A percentile compares a stretch with the other conserved stretches of the same genome.
phyloP scores from a whole-genome alignment of 2,329 filamentous ascomycete genomes.

The Emmonsiellopsis sp. region DNA sequence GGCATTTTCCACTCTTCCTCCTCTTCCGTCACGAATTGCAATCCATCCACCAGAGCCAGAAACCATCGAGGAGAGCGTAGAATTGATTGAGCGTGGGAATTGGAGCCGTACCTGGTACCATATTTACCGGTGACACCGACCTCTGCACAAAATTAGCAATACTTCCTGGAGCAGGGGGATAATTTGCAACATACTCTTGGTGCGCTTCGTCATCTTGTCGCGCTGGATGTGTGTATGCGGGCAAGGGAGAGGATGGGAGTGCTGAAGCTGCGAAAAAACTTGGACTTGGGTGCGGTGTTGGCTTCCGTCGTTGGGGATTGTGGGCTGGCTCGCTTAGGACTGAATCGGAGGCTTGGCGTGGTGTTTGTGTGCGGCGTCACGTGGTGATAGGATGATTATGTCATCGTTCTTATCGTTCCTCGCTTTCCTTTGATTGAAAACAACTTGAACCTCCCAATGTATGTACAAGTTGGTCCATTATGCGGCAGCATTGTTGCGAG shows the following conservation, averaged over 20 bases:
- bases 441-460: too few relatives aligned
- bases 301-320: slow-evolving; percentile 5
- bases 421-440: too few relatives aligned
- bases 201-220: slow-evolving; percentile 86
- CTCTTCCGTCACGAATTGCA: background rate
- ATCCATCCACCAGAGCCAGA: background rate
- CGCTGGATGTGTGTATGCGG: slow-evolving; percentile 12
- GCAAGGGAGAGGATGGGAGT: slow-evolving; percentile 8
- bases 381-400: background rate
- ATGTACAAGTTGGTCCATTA: too few relatives aligned
- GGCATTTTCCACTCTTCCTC: slow-evolving; percentile 9
- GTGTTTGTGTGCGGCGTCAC: background rate
- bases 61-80: background rate
- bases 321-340: slow-evolving; percentile 16
- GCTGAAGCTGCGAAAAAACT: slow-evolving; percentile 7
- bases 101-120: slow-evolving; percentile 72
- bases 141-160: slow-evolving; percentile 43
- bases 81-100: slow-evolving; percentile 1
- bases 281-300: background rate
- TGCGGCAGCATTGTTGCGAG: too few relatives aligned
- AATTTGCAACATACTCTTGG: slow-evolving; percentile 54
- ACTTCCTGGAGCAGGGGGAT: slow-evolving; percentile 2
- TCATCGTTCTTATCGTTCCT: too few relatives aligned
- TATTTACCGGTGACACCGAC: slow-evolving; percentile 99
- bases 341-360: slow-evolving; percentile 7